A percentile compares a stretch with the other conserved stretches of the same genome.
These are phyloP conservation scores for Aristolochia contorta DNA, from an alignment of 164 flowering plant species.

Conservation along the genomic window DNA sequence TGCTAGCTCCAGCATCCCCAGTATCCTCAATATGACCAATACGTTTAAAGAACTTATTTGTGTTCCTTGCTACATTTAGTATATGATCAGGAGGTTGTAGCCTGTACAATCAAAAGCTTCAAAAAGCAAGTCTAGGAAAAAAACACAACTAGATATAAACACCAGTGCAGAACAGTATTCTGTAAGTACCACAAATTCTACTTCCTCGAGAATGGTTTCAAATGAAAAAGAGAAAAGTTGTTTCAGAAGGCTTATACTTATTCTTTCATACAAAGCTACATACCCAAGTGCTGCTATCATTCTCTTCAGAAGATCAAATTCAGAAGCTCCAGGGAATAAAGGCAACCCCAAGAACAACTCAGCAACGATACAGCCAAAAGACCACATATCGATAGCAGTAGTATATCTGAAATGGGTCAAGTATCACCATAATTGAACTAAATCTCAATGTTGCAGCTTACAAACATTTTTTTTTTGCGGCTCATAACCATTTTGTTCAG, in stretches of 20 bases:
- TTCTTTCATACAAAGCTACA: slow-evolving; percentile 3
- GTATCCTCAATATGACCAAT: slow-evolving; percentile 44
- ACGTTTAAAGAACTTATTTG: slow-evolving; percentile 79
- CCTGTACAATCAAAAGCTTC: slow-evolving; percentile 27
- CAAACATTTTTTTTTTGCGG: no score
- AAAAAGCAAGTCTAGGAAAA: neutral
- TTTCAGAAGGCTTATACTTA: neutral
- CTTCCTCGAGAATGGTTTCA: no score
- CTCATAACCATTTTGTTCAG: no score
- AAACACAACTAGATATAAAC: neutral
- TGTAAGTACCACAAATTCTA: no score
- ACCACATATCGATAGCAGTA: slow-evolving; percentile 99
- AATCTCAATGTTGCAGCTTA: no score
- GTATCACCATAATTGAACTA: neutral
- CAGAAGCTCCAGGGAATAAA: slow-evolving; percentile 95
- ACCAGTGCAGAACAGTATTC: no score
- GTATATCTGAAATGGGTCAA: slow-evolving; percentile 65
- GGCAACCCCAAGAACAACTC: slow-evolving; percentile 95
- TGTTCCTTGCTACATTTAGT: slow-evolving; percentile 71
- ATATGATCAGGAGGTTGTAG: slow-evolving; percentile 94
- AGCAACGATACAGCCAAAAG: slow-evolving; percentile 97
- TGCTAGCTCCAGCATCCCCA: slow-evolving; percentile 36
- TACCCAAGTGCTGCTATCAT: slow-evolving; percentile 90
- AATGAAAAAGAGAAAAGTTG: no score
- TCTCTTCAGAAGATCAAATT: slow-evolving; percentile 87